A percentile compares a stretch with the other conserved stretches of the same genome.
These are phyloP conservation scores for Linnemannia elongata DNA, from an alignment of 192 early-diverging fungal species.

Conservation along the genomic window DNA sequence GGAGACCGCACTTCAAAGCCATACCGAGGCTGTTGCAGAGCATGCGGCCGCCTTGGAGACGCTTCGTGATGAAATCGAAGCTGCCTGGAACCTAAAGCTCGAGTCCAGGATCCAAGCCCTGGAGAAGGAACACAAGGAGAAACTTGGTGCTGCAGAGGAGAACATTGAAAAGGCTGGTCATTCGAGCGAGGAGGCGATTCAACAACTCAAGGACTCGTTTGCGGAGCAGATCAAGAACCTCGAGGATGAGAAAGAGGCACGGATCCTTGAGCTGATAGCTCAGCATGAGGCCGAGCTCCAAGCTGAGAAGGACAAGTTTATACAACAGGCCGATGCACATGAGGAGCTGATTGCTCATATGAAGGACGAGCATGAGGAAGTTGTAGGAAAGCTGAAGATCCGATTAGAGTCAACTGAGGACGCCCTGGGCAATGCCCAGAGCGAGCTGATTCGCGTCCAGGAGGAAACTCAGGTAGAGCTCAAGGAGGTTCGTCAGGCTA, in stretches of 20 bases:
- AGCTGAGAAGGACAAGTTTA: slow-evolving; percentile 30
- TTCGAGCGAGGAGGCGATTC: slow-evolving; percentile 23
- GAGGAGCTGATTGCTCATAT: slow-evolving; percentile 13
- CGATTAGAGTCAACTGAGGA: slow-evolving; percentile 1
- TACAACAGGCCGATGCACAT: slow-evolving; percentile 15
- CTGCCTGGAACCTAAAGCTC: slow-evolving; percentile 27
- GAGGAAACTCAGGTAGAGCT: slow-evolving; percentile 18
- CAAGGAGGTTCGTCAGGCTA: slow-evolving; percentile 18
- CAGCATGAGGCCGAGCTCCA: slow-evolving; percentile 31
- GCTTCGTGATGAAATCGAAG: slow-evolving; percentile 32
- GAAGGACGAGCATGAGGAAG: slow-evolving; percentile 11
- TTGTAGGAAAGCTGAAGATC: slow-evolving; percentile 6
- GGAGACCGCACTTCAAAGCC: slow-evolving; percentile 3
- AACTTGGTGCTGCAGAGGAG: slow-evolving; percentile 8
- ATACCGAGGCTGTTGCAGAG: slow-evolving; percentile 1
- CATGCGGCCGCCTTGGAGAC: slow-evolving; percentile 29
- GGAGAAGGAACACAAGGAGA: slow-evolving; percentile 17
- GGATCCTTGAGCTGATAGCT: slow-evolving; percentile 7
- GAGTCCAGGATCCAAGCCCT: slow-evolving; percentile 29
- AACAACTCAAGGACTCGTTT: slow-evolving; percentile 33
- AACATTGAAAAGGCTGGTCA: neutral
- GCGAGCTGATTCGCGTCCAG: slow-evolving; percentile 11
- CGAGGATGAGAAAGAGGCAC: slow-evolving; percentile 23
- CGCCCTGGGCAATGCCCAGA: neutral
- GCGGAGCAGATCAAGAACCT: slow-evolving; percentile 36